Conservation (phyloP, 2,329 filamentous ascomycete species). For the Stylonectria norvegica region DNA sequence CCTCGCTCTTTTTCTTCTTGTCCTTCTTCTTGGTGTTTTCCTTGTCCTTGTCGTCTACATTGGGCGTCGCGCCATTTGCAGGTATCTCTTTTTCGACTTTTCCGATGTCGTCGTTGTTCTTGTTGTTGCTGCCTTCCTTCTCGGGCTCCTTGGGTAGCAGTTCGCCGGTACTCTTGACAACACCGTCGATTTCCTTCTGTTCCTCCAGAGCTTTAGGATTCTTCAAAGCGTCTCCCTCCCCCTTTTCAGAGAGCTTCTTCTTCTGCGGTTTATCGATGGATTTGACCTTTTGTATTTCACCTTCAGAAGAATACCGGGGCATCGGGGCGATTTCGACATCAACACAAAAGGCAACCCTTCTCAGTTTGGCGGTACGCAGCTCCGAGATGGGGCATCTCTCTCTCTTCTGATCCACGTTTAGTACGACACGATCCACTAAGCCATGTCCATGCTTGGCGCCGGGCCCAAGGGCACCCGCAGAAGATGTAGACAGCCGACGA, state of each 20-base stretch:
- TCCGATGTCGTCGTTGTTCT: slow-evolving; percentile 23
- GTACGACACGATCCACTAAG: slow-evolving; percentile 71
- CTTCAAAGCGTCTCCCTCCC: slow-evolving; percentile 73
- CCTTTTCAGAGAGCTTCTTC: slow-evolving; percentile 63
- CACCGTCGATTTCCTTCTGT: slow-evolving; percentile 35
- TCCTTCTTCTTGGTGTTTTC: slow-evolving; percentile 72
- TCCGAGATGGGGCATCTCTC: slow-evolving; percentile 77
- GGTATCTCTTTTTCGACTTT: background rate
- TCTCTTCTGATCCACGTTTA: slow-evolving; percentile 81
- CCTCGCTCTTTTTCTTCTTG: slow-evolving; percentile 93
- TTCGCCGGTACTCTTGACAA: slow-evolving; percentile 42
- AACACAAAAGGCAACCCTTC: slow-evolving; percentile 90
- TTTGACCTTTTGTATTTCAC: slow-evolving; percentile 40
- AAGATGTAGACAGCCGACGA: slow-evolving; percentile 73
- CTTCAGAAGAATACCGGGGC: slow-evolving; percentile 68
- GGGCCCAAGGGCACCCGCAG: slow-evolving; percentile 32
- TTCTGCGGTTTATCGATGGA: slow-evolving; percentile 53
- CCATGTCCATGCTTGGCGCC: slow-evolving; percentile 49
- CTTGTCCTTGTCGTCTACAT: slow-evolving; percentile 35
- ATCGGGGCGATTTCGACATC: slow-evolving; percentile 94
- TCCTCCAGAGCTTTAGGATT: slow-evolving; percentile 58
- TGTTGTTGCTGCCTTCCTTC: slow-evolving; percentile 31
- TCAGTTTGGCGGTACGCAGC: slow-evolving; percentile 74
- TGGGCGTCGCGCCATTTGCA: slow-evolving; percentile 1
- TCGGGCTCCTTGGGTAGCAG: slow-evolving; percentile 38